phyloP scores from a whole-genome alignment of 2,329 filamentous ascomycete species.

The Pyricularia sp. region DNA sequence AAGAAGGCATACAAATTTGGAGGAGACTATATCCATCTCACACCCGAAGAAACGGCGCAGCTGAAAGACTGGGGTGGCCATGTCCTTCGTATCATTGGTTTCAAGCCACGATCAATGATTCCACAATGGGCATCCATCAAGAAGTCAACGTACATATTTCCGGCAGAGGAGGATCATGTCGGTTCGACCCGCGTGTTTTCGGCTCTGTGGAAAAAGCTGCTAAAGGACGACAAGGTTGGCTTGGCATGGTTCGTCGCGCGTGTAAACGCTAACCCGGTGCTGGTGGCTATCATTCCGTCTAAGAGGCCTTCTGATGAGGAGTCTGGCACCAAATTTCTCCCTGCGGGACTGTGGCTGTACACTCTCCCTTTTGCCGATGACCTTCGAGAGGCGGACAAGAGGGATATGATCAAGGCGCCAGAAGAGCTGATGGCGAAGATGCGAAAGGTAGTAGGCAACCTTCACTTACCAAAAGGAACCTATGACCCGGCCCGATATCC shows the following conservation, averaged over 20 bases:
- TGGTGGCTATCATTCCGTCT: constrained; percentile 74
- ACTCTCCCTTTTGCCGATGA: constrained; percentile 86
- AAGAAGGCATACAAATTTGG: constrained; percentile 95
- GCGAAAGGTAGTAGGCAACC: constrained; percentile 68
- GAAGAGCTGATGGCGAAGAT: constrained; percentile 68
- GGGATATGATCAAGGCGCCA: constrained; percentile 40
- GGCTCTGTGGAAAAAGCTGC: constrained; percentile 75
- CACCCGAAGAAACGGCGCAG: constrained; percentile 65
- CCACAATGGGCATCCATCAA: constrained; percentile 76
- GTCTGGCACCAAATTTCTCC: constrained; percentile 55
- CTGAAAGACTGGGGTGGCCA: constrained; percentile 73
- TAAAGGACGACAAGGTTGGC: constrained; percentile 66
- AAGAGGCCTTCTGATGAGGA: constrained; percentile 50
- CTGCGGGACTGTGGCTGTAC: constrained; percentile 78
- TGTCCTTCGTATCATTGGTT: constrained; percentile 79
- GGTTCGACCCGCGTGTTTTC: constrained; percentile 90
- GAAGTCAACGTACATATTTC: constrained; percentile 86
- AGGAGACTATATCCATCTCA: constrained; percentile 77
- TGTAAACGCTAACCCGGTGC: constrained; percentile 61
- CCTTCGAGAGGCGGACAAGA: constrained; percentile 56
- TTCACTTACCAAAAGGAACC: constrained; percentile 73
- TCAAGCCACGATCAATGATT: constrained; percentile 66
- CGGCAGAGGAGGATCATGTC: constrained; percentile 77
- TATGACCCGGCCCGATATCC: constrained; percentile 84
- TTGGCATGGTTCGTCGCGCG: constrained; percentile 84